phyloP scores from a whole-genome alignment of 352 stramenopile genomes.

The Phytophthora constricta region DNA sequence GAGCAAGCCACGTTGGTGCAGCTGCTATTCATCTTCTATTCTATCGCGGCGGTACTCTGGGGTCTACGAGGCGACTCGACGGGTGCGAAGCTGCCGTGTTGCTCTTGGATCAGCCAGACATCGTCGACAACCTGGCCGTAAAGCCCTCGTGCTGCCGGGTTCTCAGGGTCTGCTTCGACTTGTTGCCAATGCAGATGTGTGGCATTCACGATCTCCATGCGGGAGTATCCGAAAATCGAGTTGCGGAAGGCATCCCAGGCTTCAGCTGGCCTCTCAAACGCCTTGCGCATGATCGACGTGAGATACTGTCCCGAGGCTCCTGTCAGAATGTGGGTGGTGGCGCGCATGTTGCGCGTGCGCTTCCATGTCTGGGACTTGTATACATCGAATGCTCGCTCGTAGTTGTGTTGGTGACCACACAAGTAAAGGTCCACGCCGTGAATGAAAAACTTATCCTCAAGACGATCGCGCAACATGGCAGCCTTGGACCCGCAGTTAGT shows the following conservation, averaged over 20 bases:
- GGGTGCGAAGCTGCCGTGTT: constrained; percentile 86
- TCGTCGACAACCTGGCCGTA: constrained; percentile 89
- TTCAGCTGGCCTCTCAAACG: constrained; percentile 65
- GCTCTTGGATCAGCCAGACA: constrained; percentile 90
- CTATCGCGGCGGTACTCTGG: not conserved
- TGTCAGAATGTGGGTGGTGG: constrained; percentile 90
- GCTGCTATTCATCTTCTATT: not conserved
- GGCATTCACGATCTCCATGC: constrained; percentile 83
- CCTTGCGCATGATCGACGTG: constrained; percentile 79
- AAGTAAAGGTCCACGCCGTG: constrained; percentile 90
- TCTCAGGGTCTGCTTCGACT: constrained; percentile 81
- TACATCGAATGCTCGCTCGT: constrained; percentile 88
- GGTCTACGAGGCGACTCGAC: too few species aligned
- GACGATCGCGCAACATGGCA: constrained; percentile 57
- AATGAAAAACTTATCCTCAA: constrained; percentile 84
- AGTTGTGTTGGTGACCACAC: constrained; percentile 92
- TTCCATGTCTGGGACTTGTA: constrained; percentile 68
- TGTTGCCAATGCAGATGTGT: constrained; percentile 92
- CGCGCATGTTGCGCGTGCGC: constrained; percentile 81
- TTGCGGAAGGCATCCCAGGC: constrained; percentile 89
- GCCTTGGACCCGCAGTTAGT: constrained; percentile 75
- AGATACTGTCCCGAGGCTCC: constrained; percentile 89
- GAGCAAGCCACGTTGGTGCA: not conserved
- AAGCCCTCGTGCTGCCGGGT: constrained; percentile 69
- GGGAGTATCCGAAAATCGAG: constrained; percentile 88